A percentile compares a stretch with the other conserved stretches of the same genome.
Conservation (phyloP, 805 yeast species). For the Lipomyces starkeyi region DNA sequence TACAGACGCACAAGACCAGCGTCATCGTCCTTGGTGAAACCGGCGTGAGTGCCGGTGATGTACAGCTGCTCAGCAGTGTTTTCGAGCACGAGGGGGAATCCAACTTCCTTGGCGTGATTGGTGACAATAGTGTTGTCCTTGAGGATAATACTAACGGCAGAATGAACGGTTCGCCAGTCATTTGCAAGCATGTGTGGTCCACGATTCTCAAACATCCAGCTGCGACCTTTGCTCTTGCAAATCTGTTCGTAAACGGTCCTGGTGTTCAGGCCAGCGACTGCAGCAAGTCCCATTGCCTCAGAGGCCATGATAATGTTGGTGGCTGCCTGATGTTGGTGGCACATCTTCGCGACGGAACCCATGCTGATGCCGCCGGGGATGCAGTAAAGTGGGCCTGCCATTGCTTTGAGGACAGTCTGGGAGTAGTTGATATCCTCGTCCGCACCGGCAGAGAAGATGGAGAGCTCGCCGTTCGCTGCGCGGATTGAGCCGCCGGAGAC, state of each 20-base stretch:
- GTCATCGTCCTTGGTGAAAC: slow-evolving; percentile 27
- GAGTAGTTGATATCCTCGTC: slow-evolving; percentile 28
- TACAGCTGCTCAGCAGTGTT: slow-evolving; percentile 32
- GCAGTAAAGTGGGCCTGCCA: slow-evolving; percentile 30
- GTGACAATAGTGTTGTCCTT: slow-evolving; percentile 30
- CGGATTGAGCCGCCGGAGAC: slow-evolving; percentile 34
- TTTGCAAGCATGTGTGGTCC: slow-evolving; percentile 31
- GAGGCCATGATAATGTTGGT: slow-evolving; percentile 33
- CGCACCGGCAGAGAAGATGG: slow-evolving; percentile 32
- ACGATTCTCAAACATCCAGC: slow-evolving; percentile 33
- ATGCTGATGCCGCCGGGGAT: slow-evolving; percentile 31
- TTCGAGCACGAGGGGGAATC: slow-evolving; percentile 27
- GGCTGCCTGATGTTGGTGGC: slow-evolving; percentile 32
- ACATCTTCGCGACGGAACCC: slow-evolving; percentile 34
- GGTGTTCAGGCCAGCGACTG: slow-evolving; percentile 32
- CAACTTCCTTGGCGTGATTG: slow-evolving; percentile 22
- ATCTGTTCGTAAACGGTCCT: slow-evolving; percentile 23
- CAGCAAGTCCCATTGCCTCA: slow-evolving; percentile 34
- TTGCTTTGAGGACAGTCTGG: slow-evolving; percentile 22
- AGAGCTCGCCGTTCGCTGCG: slow-evolving; percentile 30
- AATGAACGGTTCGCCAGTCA: slow-evolving; percentile 31
- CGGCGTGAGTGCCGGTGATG: slow-evolving; percentile 18
- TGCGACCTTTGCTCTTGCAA: slow-evolving; percentile 20
- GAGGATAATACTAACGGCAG: slow-evolving; percentile 32
- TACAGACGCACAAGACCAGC: slow-evolving; percentile 33